A percentile compares a stretch with the other conserved stretches of the same genome.
These are phyloP conservation scores for apple (Malus domestica) DNA, from an alignment of 306 rosid genomes.

Conservation along the genomic window DNA sequence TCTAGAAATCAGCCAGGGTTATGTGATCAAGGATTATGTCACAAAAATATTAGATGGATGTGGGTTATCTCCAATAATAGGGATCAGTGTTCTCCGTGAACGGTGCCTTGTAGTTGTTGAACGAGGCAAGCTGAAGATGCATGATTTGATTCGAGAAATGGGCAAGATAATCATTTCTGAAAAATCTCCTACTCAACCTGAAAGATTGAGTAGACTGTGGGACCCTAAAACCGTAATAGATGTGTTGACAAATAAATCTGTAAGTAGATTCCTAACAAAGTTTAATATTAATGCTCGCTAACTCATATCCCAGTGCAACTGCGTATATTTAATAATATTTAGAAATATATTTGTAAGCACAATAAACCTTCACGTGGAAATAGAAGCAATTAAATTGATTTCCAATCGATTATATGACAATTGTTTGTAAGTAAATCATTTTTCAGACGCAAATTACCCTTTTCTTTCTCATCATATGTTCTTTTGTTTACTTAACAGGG, in stretches of 20 bases:
- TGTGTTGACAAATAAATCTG: background rate
- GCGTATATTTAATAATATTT: too few species aligned
- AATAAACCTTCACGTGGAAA: background rate
- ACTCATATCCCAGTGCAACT: background rate
- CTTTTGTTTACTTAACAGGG: conserved; percentile 3
- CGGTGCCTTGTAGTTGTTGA: conserved; percentile 24
- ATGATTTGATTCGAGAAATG: conserved; percentile 33
- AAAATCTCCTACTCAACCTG: conserved; percentile 5
- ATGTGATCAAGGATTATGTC: conserved; percentile 6
- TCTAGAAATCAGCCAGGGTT: conserved; percentile 1
- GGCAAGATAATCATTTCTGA: conserved; percentile 32
- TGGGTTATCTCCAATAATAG: conserved; percentile 22
- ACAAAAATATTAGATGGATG: conserved; percentile 26
- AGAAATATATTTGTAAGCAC: background rate
- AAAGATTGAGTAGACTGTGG: background rate
- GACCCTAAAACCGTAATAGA: background rate
- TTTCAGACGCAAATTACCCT: too few species aligned
- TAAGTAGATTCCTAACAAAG: background rate
- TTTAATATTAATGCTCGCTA: background rate
- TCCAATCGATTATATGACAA: too few species aligned
- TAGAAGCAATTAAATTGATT: too few species aligned
- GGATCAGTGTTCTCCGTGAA: conserved; percentile 20
- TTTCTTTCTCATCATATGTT: background rate
- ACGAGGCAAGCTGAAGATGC: conserved; percentile 6
- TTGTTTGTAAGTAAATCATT: too few species aligned